Conservation (phyloP, 2,329 filamentous ascomycete species). For the Phaeoacremonium minimum region DNA sequence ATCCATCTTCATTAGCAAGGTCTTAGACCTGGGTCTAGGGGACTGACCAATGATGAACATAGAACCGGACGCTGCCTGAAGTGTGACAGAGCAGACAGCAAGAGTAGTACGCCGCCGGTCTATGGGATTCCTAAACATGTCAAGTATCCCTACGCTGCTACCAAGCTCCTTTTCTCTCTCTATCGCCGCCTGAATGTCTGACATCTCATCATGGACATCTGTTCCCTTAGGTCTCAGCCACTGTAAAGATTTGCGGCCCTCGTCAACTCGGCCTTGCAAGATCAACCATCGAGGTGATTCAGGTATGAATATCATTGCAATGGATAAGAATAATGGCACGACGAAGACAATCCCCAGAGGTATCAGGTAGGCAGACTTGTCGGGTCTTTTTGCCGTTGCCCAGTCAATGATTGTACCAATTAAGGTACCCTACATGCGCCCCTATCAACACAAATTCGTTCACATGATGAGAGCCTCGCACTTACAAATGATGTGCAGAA, state of each 20-base stretch:
- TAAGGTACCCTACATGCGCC: conserved; percentile 35
- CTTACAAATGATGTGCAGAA: conserved; percentile 23
- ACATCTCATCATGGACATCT: conserved; percentile 23
- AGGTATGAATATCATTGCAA: conserved; percentile 23
- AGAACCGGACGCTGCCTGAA: conserved; percentile 38
- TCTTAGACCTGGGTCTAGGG: too few species aligned
- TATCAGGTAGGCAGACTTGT: conserved; percentile 23
- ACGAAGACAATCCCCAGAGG: conserved; percentile 24
- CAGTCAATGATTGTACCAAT: conserved; percentile 35
- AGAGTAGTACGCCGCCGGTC: conserved; percentile 37
- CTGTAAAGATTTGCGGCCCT: conserved; percentile 24
- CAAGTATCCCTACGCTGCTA: conserved; percentile 27
- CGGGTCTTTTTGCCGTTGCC: conserved; percentile 20
- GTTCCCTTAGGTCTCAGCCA: conserved; percentile 28
- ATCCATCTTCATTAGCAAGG: too few species aligned
- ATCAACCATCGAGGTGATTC: conserved; percentile 26
- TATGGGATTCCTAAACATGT: conserved; percentile 39
- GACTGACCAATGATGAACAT: conserved; percentile 37
- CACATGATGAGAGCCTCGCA: conserved; percentile 20
- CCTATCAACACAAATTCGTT: too few species aligned
- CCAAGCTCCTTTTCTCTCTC: conserved; percentile 26
- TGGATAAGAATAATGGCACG: conserved; percentile 17
- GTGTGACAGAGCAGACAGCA: conserved; percentile 33
- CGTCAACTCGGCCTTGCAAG: conserved; percentile 18
- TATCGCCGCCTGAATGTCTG: conserved; percentile 26